These are phyloP conservation scores for Ceratocystis smalleyi DNA, from an alignment of 2,329 filamentous ascomycete genomes.

Conservation along the genomic window DNA sequence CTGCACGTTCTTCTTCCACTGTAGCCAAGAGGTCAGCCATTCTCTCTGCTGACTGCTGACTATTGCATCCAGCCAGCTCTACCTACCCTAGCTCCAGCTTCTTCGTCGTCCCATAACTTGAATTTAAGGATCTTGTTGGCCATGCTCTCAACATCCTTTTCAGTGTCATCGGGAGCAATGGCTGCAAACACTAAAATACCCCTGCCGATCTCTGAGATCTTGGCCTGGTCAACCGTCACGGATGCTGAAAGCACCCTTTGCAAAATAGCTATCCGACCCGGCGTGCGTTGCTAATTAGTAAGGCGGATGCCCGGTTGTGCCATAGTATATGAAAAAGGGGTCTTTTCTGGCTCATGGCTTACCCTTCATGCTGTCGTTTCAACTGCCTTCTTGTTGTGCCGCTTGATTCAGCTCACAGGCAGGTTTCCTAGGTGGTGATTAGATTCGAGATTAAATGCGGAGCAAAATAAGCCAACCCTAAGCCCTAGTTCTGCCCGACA, in stretches of 20 bases:
- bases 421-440: no score
- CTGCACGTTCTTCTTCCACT: slow-evolving; percentile 84
- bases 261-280: slow-evolving; percentile 54
- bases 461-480: no score
- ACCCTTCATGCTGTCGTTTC: no score
- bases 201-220: slow-evolving; percentile 81
- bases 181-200: slow-evolving; percentile 85
- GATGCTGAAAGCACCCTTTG: slow-evolving; percentile 91
- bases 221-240: slow-evolving; percentile 79
- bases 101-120: slow-evolving; percentile 78
- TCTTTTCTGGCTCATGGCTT: no score
- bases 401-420: no score
- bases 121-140: slow-evolving; percentile 78
- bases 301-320: background rate
- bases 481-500: no score
- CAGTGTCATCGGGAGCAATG: slow-evolving; percentile 75
- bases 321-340: no score
- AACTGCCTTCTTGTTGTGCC: no score
- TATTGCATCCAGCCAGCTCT: slow-evolving; percentile 8
- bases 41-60: background rate
- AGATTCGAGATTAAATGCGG: no score
- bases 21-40: slow-evolving; percentile 8
- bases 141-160: slow-evolving; percentile 71
- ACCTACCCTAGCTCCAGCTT: slow-evolving; percentile 44
- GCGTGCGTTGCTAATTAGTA: background rate